Evolutionary conservation across 352 stramenopile species (phyloP), one percentile per base, ranked within the genome.

Genomic region (Aphanomyces cochlioides): DNA sequence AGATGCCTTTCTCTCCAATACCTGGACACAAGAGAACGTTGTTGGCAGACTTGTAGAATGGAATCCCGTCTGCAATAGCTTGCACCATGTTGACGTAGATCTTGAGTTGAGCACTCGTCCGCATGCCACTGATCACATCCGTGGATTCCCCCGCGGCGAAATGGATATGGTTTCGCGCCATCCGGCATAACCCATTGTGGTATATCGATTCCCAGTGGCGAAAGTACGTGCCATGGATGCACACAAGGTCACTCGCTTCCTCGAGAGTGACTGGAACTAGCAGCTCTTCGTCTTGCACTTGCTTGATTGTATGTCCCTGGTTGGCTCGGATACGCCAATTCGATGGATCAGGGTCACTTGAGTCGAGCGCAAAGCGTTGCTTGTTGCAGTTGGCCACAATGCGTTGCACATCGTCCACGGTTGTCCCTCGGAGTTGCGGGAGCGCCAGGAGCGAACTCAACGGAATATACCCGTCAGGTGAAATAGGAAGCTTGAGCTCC

Each of bases 161-260:
- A 69, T 96, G 88, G 34, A 96, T 92, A 61, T 96, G 88, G 60
- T 96, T 96, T 5, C 88, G 77, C 65, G 77, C 73, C 88, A 96
- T 96, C 17, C 86, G 87, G 19, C 73, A 88, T 5, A 96, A 68
- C 0, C 88, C 88, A 0, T 67, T 69, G 13, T 74, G 68, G 47
- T 74, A 69, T 43, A 95, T 95, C 47, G 81, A 87, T 5, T 78
- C 74, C 87, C 87, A 95, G 56, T 81, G 81, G 37, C 82, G 77
- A 12, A 74, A 21, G 67, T 93, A 95, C 58, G 87, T 93, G 54
- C 87, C 87, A 69, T 95, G 87, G 56, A 95, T 87, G 65, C 85
- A 95, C 3, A 66, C 38, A 15, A 93, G 50, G 21, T 77, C 39
- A 0, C 81, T 72, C 41, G 82, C 80, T 50, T 88, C 78, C 17